Conservation (phyloP, 306 rosid genomes). For the Begonia masoniana region DNA sequence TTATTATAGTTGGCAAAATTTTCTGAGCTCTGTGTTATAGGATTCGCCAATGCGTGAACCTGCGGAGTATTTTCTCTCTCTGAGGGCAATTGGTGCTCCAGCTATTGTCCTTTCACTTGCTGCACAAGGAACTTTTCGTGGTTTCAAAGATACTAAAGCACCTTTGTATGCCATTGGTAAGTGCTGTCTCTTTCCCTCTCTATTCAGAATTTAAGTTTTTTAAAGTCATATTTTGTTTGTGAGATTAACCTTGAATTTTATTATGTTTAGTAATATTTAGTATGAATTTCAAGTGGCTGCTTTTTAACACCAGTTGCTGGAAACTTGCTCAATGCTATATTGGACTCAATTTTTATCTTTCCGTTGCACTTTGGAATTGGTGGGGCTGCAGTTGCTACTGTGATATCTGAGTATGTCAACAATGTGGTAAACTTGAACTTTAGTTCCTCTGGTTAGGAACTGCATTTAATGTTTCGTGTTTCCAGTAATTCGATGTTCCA, state of each 20-base stretch:
- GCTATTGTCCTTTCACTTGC: slow-evolving; percentile 84
- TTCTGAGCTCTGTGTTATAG: slow-evolving; percentile 23
- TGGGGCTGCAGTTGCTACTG: slow-evolving; percentile 82
- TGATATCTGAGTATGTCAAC: slow-evolving; percentile 88
- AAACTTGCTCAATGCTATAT: slow-evolving; percentile 54
- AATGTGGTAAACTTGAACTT: slow-evolving; percentile 60
- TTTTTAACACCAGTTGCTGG: slow-evolving; percentile 50
- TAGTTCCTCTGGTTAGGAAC: slow-evolving; percentile 16
- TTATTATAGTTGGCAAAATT: no score
- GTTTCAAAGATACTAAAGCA: slow-evolving; percentile 81
- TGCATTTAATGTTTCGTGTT: slow-evolving; percentile 11
- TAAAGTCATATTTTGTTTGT: no score
- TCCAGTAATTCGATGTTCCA: no score
- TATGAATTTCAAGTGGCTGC: slow-evolving; percentile 12
- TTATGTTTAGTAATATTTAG: no score
- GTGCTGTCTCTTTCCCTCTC: slow-evolving; percentile 6
- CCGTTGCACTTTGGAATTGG: slow-evolving; percentile 50
- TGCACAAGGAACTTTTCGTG: slow-evolving; percentile 94
- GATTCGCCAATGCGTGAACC: slow-evolving; percentile 83
- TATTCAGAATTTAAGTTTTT: background rate
- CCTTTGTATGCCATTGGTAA: slow-evolving; percentile 86
- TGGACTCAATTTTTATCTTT: slow-evolving; percentile 69
- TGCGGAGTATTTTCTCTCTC: slow-evolving; percentile 70
- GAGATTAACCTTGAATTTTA: no score
- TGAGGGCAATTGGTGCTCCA: slow-evolving; percentile 90